Evolutionary conservation across 169 alveolate genomes (phyloP), one percentile per base, ranked within the genome.

Genomic region (Theileria annulata): DNA sequence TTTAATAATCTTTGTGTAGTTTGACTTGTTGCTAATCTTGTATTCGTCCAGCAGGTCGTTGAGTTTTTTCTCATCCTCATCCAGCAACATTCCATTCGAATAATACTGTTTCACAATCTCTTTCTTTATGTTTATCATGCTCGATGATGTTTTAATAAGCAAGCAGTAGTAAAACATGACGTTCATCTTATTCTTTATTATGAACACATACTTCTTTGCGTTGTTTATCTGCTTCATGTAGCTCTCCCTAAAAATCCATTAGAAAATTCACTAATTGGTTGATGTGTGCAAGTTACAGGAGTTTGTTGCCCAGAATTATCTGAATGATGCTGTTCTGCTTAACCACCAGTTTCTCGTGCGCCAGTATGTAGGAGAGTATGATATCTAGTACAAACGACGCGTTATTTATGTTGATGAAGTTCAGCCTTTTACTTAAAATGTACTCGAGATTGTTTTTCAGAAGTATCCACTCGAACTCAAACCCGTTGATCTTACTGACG

Each of bases 311-410:
- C 74, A 92, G 66, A 19, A 92, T 63, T 21, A 78, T 70, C 72
- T 88, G 87, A 87, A 92, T 62, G 59, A 83, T 88, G 49, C 80
- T 78, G 25, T 93, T 94, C 23, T 94, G 94, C 63, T 85, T 80
- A 56, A 70, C 92, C 33, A 92, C 79, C 59, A 92, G 87, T 54
- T 91, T 89, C 72, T 91, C 93, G 80, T 92, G 96, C 49, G 89
- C 95, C 71, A 91, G 95, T n/a, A 92, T 92, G 83, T 88, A 92
- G 3, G 96, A 90, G 49, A 89, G 83, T 68, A 91, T 59, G 30
- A 91, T 86, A 77, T 92, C 94, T 31, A 92, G 71, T 25, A 71
- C 73, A 12, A 79, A 83, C 49, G 71, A 76, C 21, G 77, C 77
- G 31, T 3, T 35, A 27, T 66, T 70, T 47, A 67, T 79, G 19